A percentile compares a stretch with the other conserved stretches of the same genome.
Evolutionary conservation across 2,329 filamentous ascomycete genomes (phyloP).

Genomic region (Herpomyces periplanetae): DNA sequence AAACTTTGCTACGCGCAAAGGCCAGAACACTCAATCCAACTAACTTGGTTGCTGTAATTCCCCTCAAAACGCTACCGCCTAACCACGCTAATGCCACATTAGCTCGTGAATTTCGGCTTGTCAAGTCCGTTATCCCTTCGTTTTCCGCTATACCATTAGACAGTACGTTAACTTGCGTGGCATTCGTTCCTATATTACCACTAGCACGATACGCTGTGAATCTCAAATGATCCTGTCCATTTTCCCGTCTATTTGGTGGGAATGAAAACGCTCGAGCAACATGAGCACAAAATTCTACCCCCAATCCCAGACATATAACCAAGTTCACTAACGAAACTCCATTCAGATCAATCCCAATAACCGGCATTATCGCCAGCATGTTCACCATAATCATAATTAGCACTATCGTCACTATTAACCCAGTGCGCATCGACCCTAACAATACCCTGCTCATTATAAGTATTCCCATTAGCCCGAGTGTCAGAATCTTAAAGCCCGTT

Average conservation of each 20-base stretch:
- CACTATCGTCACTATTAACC: conserved; percentile 39
- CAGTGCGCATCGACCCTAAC: conserved; percentile 46
- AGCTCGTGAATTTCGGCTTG: conserved; percentile 34
- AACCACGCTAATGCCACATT: conserved; percentile 88
- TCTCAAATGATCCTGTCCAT: too few relatives aligned
- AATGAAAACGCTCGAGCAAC: conserved; percentile 88
- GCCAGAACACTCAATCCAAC: conserved; percentile 66
- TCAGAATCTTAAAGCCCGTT: conserved; percentile 37
- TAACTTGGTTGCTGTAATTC: conserved; percentile 82
- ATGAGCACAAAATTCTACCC: conserved; percentile 87
- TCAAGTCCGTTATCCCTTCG: not conserved
- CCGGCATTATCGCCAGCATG: conserved; percentile 74
- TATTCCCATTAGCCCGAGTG: conserved; percentile 48
- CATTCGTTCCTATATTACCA: too few relatives aligned
- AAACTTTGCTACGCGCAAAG: conserved; percentile 88
- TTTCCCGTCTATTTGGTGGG: conserved; percentile 32
- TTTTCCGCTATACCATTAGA: not conserved
- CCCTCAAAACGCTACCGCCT: conserved; percentile 67
- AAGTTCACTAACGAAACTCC: conserved; percentile 82
- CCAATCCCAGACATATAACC: conserved; percentile 83
- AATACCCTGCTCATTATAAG: conserved; percentile 38
- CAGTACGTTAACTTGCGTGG: too few relatives aligned
- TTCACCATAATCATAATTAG: conserved; percentile 79
- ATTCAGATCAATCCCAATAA: conserved; percentile 59
- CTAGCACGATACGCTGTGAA: too few relatives aligned